Evolutionary conservation across 2,329 filamentous ascomycete genomes (phyloP).

Genomic region (Coniochaeta prunicola): DNA sequence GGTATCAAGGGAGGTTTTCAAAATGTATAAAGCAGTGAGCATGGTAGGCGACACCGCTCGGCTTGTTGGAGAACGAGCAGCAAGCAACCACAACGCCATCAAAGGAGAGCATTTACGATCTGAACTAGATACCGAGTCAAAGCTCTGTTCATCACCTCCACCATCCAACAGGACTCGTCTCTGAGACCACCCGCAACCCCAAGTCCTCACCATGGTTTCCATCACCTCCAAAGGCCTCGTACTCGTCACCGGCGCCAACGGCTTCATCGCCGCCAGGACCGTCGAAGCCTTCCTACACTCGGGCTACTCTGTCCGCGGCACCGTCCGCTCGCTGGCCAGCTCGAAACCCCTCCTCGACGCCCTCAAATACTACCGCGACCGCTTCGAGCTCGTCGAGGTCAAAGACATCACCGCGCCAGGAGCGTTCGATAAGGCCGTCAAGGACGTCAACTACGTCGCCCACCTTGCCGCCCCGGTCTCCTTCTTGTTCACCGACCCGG

Average conservation of each 20-base stretch:
- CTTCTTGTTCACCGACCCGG: slow-evolving; percentile 13
- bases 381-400: slow-evolving; percentile 12
- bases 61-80: too few relatives aligned
- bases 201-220: neutral
- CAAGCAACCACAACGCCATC: neutral
- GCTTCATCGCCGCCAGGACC: slow-evolving; percentile 29
- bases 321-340: slow-evolving; percentile 20
- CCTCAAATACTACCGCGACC: neutral
- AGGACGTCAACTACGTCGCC: slow-evolving; percentile 10
- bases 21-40: too few relatives aligned
- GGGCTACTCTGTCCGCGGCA: slow-evolving; percentile 30
- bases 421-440: slow-evolving; percentile 15
- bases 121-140: neutral
- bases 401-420: slow-evolving; percentile 13
- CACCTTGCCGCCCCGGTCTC: slow-evolving; percentile 18
- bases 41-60: too few relatives aligned
- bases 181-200: neutral
- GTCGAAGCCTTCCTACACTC: slow-evolving; percentile 26
- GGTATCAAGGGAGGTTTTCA: too few relatives aligned
- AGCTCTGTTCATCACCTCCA: neutral
- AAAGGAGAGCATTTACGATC: neutral
- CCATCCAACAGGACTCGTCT: too few relatives aligned
- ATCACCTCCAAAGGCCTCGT: slow-evolving; percentile 15
- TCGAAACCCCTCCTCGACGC: slow-evolving; percentile 9
- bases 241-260: slow-evolving; percentile 30